Evolutionary conservation across 495 filamentous ascomycete species (phyloP).

Genomic region (Bathelium albidoporum): DNA sequence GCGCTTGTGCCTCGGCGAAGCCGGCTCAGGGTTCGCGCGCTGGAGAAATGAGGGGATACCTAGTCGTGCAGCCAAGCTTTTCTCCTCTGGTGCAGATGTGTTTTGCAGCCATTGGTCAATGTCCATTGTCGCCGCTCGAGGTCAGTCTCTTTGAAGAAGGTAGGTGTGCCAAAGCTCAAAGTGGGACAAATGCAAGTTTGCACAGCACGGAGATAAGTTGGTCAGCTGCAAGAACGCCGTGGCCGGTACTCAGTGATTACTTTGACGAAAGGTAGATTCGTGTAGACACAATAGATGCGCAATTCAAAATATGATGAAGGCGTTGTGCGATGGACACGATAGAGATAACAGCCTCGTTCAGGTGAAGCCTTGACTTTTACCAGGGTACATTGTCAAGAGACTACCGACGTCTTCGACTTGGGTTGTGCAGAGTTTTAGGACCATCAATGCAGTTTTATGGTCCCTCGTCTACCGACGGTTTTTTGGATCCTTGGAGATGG

Average conservation of each 20-base stretch:
- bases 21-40: not conserved
- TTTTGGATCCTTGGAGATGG: not conserved
- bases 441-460: too few species aligned
- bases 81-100: not conserved
- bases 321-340: too few species aligned
- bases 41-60: slow-evolving; percentile 7
- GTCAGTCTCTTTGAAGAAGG: not conserved
- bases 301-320: too few species aligned
- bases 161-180: not conserved
- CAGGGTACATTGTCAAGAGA: too few species aligned
- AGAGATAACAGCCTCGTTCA: too few species aligned
- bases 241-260: not conserved
- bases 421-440: too few species aligned
- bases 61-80: not conserved
- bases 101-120: slow-evolving; percentile 7
- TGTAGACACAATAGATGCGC: not conserved
- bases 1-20: slow-evolving; percentile 7
- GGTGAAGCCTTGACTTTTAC: too few species aligned
- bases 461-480: not conserved
- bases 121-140: not conserved
- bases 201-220: not conserved
- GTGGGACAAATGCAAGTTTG: not conserved
- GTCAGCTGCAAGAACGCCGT: not conserved
- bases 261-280: not conserved
- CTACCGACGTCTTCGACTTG: too few species aligned